A percentile compares a stretch with the other conserved stretches of the same genome.
phyloP scores from a whole-genome alignment of 2,329 filamentous ascomycete species.

The Periconia sp. region DNA sequence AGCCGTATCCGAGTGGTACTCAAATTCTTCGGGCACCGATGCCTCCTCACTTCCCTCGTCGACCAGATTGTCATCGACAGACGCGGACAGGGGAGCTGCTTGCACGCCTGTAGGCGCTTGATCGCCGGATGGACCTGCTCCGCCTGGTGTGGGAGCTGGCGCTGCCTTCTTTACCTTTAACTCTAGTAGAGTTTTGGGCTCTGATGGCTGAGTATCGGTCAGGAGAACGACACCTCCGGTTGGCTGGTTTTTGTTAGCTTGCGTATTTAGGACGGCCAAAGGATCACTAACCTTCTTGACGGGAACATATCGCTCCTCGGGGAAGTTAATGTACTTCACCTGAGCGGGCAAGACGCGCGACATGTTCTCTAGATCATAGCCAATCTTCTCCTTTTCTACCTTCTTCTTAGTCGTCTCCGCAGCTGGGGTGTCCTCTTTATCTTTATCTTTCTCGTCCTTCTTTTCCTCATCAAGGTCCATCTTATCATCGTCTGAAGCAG shows the following conservation, averaged over 20 bases:
- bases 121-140: conserved; percentile 45
- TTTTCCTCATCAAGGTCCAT: conserved; percentile 73
- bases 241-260: conserved; percentile 62
- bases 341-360: conserved; percentile 89
- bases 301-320: conserved; percentile 87
- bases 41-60: conserved; percentile 86
- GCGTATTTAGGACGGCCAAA: neutral
- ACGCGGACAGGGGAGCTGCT: conserved; percentile 72
- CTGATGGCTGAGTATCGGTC: conserved; percentile 78
- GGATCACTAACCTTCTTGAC: conserved; percentile 75
- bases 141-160: conserved; percentile 53
- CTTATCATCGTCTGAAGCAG: conserved; percentile 71
- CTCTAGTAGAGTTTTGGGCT: conserved; percentile 82
- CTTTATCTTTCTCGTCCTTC: conserved; percentile 51
- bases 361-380: conserved; percentile 97
- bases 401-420: conserved; percentile 79
- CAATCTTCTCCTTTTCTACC: conserved; percentile 92
- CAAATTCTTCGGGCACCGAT: conserved; percentile 72
- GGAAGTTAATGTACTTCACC: conserved; percentile 94
- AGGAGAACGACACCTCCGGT: conserved; percentile 95
- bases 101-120: conserved; percentile 58
- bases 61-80: conserved; percentile 70
- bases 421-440: conserved; percentile 59
- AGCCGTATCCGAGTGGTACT: conserved; percentile 73
- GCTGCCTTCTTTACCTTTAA: conserved; percentile 85